Evolutionary conservation across 139 green algal species (phyloP), one percentile per base, ranked within the genome.

Genomic region (Chlorella sorokiniana): DNA sequence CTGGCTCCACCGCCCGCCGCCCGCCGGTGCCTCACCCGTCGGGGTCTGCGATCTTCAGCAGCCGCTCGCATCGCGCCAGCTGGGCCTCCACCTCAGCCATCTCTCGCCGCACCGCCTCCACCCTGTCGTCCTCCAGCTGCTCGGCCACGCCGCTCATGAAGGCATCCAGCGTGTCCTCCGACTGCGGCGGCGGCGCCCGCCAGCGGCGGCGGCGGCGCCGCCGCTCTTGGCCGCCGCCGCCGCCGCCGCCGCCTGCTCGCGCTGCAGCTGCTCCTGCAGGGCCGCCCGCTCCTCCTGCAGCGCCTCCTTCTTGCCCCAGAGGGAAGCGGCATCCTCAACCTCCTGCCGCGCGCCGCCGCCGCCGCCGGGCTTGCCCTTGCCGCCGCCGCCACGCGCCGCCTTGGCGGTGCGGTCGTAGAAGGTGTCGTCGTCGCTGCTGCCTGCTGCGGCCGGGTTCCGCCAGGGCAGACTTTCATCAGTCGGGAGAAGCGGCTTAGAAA

Each of bases 321-420:
- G 83, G 0, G 79, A 84, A 54, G 91, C 86, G 0, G 90, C 87
- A 45, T 88, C 86, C 82, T 92, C 88, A 4, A 91, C 52, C 68
- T 72, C 79, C 48, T 70, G 62, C 79, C 41, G 62, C n/a, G 29
- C 38, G 45, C 20, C 81, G 48, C 45, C n/a, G n/a, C 63, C 18
- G 38, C 56, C 73, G 20, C 51, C 52, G 35, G 33, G 29, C 33
- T 74, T 73, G 31, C 76, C 62, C 38, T 81, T 86, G 11, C 33
- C 45, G 2, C 41, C 65, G 4, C n/a, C 71, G 23, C 42, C 85
- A 25, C 20, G 37, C 0, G 64, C 65, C 0, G 33, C 76, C 8
- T 42, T 82, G 25, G 65, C 70, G 9, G 91, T 95, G 20, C 93
- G 81, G 86, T 97, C 93, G 56, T 95, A 97, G 42, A 97, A 94